Evolutionary conservation across 2,329 filamentous ascomycete genomes (phyloP), one percentile per base, ranked within the genome.

Genomic region (Fragosphaeria purpurea): DNA sequence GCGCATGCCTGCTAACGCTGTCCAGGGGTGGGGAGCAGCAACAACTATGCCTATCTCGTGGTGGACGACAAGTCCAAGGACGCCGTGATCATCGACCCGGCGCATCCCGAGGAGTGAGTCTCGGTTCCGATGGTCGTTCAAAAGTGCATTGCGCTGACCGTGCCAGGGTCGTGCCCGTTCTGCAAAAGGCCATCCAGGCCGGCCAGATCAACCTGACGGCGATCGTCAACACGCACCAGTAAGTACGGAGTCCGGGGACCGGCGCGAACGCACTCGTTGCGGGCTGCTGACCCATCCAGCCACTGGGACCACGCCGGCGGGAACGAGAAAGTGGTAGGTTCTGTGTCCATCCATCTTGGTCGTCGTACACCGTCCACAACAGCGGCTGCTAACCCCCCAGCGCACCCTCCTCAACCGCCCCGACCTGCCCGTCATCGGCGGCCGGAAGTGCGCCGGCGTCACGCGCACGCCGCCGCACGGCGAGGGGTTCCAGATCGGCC

Each of bases 211-310:
- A 94, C 59, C 70, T 98, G 55, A 89, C 78, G 31, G 86, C 83
- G 46, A 95, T 98, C 63, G 83, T 97, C 61, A 98, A 98, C 64
- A 98, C 93, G 2, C 93, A 98, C 63, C 91, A 97, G 90, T 95
- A 72, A 68, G 86, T 67, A 22, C 22, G 22, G 22, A 22, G 22
- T 22, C 22, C 22, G 22, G 22, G 22, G 22, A 22, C 22, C 22
- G 22, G 22, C 22, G 22, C 22, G 22, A 22, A 22, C 22, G 22
- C 22, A 22, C 2, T 22, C 22, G 22, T 22, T 22, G 22, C 22
- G 22, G 22, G 22, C 22, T 22, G 22, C 22, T 22, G 22, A 22
- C 22, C 22, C 32, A 37, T 1, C 11, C 54, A 95, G 90, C 64
- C 93, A 98, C 65, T 85, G 84, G 74, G 93, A 98, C 59, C 93